phyloP scores from a whole-genome alignment of 1,284 basidiomycete species.

The Phellinidium pouzarii region DNA sequence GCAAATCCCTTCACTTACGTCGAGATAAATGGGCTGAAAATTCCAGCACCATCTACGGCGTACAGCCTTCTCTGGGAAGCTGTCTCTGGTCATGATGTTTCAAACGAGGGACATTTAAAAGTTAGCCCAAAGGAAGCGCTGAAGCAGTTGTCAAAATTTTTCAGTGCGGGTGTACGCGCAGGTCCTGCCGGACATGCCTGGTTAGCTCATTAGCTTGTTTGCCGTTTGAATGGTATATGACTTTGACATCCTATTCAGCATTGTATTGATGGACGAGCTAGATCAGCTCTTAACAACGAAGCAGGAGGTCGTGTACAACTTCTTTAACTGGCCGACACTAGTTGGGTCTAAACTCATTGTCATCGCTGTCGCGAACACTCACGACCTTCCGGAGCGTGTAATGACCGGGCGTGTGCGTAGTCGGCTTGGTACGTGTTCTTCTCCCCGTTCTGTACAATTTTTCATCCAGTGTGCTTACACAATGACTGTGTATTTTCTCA shows the following conservation, averaged over 20 bases:
- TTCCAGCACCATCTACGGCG: conserved; percentile 83
- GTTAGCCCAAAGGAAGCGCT: conserved; percentile 68
- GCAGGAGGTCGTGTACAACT: conserved; percentile 98
- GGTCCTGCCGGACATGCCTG: conserved; percentile 70
- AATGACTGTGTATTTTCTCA: conserved; percentile 26
- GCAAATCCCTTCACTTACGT: conserved; percentile 92
- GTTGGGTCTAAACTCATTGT: conserved; percentile 85
- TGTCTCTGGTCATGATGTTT: conserved; percentile 67
- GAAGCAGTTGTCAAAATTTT: conserved; percentile 57
- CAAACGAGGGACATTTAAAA: conserved; percentile 53
- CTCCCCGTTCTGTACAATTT: not conserved
- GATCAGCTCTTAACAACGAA: conserved; percentile 94
- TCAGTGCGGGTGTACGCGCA: conserved; percentile 43
- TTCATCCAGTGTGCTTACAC: not conserved
- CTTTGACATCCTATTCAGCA: conserved; percentile 40
- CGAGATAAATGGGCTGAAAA: conserved; percentile 95
- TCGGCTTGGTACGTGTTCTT: conserved; percentile 63
- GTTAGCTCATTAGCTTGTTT: conserved; percentile 30
- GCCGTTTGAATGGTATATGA: not conserved
- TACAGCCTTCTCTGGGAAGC: conserved; percentile 89
- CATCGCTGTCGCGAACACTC: conserved; percentile 96
- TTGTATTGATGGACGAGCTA: conserved; percentile 97
- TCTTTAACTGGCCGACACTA: conserved; percentile 98
- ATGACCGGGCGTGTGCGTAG: conserved; percentile 91
- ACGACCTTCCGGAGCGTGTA: conserved; percentile 94